Base-by-base conservation (phyloP, 148 eudicot species). In the Vaccinium myrtillus region DNA sequence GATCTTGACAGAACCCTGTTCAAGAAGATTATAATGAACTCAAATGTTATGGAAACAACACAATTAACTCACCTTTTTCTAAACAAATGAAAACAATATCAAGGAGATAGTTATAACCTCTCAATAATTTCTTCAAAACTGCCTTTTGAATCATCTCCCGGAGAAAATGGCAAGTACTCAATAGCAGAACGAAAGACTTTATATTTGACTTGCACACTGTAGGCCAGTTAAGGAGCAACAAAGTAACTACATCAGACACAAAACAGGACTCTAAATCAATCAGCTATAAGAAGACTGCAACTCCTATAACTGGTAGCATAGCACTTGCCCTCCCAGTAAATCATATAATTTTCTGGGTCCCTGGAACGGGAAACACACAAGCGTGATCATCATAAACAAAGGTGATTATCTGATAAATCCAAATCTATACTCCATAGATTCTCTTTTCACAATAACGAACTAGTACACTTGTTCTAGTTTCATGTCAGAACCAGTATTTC, bases 111-210 rank as follows among this genome's bases (percentile, higher is more conserved):
- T 70, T 70, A n/a, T 39, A 87, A 97, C 99, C 99, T 97, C 86
- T 93, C 95, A 85, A 97, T 86, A 70, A 95, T 97, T 86, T 97
- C 99, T 87, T 89, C 94, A 88, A 92, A 94, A 86, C 98, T 93
- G 89, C 93, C 99, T 83, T 90, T 94, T 77, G 93, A 86, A 79
- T 92, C 92, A 85, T 94, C 98, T 84, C 87, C 92, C 23, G 96
- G 81, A 87, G 96, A 90, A 91, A 92, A 97, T 36, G 96, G 98
- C 85, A 97, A 88, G 90, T 95, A 87, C 90, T 95, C 98, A 86
- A 97, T 91, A 83, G 99, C 98, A 85, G 98, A 94, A 51, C 90
- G 89, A 85, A 94, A 97, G 83, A 97, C 91, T 85, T 95, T 97
- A 91, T 90, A 93, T 86, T 91, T 97, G 77, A 88, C 93, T 90